A percentile compares a stretch with the other conserved stretches of the same genome.
phyloP scores from a whole-genome alignment of 768 basidiomycete species.

The Xerocomus spinulosus region DNA sequence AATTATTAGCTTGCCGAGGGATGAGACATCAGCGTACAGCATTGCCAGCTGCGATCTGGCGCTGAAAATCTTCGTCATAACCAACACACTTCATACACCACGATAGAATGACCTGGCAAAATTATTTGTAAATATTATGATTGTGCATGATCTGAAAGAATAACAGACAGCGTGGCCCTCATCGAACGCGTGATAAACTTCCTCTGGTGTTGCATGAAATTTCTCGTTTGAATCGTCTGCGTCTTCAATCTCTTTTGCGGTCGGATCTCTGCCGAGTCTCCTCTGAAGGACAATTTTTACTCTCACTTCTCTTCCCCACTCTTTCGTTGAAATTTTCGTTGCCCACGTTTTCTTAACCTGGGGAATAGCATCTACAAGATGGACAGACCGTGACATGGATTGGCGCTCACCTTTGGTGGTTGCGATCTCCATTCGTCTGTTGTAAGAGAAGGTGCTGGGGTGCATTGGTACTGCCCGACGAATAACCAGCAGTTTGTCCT shows the following conservation, averaged over 20 bases:
- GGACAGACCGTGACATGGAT: neutral
- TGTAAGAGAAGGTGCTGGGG: slow-evolving; percentile 6
- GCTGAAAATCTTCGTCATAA: slow-evolving; percentile 21
- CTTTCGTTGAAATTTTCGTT: slow-evolving; percentile 10
- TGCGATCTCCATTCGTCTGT: slow-evolving; percentile 18
- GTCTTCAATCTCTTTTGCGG: neutral
- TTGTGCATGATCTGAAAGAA: neutral
- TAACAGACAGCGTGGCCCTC: slow-evolving; percentile 9
- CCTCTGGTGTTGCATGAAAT: slow-evolving; percentile 11
- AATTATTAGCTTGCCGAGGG: neutral
- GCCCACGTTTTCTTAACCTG: slow-evolving; percentile 21
- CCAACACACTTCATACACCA: slow-evolving; percentile 18
- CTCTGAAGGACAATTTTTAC: slow-evolving; percentile 16
- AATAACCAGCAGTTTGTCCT: slow-evolving; percentile 14
- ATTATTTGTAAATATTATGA: neutral
- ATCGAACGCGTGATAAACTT: slow-evolving; percentile 15
- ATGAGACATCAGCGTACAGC: neutral
- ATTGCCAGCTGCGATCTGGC: slow-evolving; percentile 14
- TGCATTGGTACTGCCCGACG: slow-evolving; percentile 18
- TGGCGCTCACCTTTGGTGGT: slow-evolving; percentile 3
- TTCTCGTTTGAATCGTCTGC: slow-evolving; percentile 5
- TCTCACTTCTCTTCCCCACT: slow-evolving; percentile 10
- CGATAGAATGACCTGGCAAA: slow-evolving; percentile 11
- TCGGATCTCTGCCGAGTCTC: slow-evolving; percentile 13
- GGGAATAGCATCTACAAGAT: neutral